Conservation (phyloP, 1,284 basidiomycete species). For the Porphyrellus sp. region DNA sequence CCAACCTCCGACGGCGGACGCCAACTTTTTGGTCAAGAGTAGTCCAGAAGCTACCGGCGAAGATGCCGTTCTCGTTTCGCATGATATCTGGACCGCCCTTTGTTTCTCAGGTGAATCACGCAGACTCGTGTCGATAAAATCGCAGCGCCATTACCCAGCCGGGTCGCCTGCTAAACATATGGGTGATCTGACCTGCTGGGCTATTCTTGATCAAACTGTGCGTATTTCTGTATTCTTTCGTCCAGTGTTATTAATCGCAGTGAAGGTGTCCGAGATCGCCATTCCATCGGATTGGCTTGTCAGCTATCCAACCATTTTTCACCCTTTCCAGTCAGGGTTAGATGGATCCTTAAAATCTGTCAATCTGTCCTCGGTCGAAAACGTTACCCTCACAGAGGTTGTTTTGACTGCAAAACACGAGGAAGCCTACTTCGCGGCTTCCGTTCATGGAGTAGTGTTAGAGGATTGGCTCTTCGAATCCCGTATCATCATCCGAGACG, state of each 20-base stretch:
- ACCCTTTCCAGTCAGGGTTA: conserved; percentile 13
- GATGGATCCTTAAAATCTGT: conserved; percentile 17
- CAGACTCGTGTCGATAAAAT: conserved; percentile 21
- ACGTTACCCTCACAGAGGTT: conserved; percentile 39
- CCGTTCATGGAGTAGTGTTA: conserved; percentile 19
- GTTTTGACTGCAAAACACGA: conserved; percentile 47
- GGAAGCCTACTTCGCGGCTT: conserved; percentile 38
- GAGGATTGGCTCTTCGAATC: conserved; percentile 33
- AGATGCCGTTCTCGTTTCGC: conserved; percentile 32
- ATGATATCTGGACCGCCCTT: conserved; percentile 35
- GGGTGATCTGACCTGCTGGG: conserved; percentile 30
- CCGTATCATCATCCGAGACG: conserved; percentile 48
- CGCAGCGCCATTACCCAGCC: conserved; percentile 22
- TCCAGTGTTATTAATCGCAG: conserved; percentile 10
- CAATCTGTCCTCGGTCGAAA: conserved; percentile 20
- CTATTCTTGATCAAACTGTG: conserved; percentile 24
- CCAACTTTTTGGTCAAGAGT: conserved; percentile 23
- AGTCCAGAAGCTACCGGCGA: not conserved
- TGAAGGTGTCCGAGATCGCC: conserved; percentile 27
- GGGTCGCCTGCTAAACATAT: conserved; percentile 4
- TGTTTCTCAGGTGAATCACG: conserved; percentile 18
- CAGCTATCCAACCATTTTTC: conserved; percentile 31
- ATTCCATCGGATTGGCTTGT: conserved; percentile 31
- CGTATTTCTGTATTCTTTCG: conserved; percentile 7
- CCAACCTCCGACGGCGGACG: conserved; percentile 20